phyloP scores from a whole-genome alignment of 106 monocot species.

The Allium cepa region DNA sequence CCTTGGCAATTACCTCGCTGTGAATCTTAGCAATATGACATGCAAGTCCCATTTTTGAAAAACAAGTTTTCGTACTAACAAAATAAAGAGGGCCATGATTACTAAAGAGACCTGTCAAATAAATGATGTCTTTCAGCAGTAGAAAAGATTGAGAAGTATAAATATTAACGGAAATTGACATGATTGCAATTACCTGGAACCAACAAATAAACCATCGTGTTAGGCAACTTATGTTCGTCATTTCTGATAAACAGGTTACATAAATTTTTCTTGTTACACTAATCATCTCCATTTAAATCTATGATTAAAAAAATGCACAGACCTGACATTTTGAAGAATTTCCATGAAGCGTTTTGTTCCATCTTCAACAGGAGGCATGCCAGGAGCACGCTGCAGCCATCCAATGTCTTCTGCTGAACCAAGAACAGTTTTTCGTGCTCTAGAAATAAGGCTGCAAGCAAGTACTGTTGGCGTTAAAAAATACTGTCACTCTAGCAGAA shows the following conservation, averaged over 20 bases:
- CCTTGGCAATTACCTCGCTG: slow-evolving; percentile 59
- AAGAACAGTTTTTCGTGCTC: slow-evolving; percentile 75
- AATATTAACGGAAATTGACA: neutral
- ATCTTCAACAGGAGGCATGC: slow-evolving; percentile 77
- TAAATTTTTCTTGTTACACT: neutral
- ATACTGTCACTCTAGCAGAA: no score
- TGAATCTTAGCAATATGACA: slow-evolving; percentile 99
- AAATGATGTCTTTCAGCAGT: neutral
- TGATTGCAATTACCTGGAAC: slow-evolving; percentile 68
- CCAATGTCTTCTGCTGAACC: slow-evolving; percentile 93
- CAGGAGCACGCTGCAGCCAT: slow-evolving; percentile 63
- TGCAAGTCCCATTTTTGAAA: slow-evolving; percentile 93
- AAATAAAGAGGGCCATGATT: slow-evolving; percentile 95
- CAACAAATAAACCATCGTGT: slow-evolving; percentile 85
- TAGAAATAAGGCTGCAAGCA: slow-evolving; percentile 57
- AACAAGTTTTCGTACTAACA: slow-evolving; percentile 76
- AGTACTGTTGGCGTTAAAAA: neutral
- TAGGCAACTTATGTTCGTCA: slow-evolving; percentile 75
- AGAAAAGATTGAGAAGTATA: neutral
- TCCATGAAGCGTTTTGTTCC: slow-evolving; percentile 64
- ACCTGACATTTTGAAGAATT: slow-evolving; percentile 75
- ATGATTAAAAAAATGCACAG: neutral
- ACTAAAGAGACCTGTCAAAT: slow-evolving; percentile 80
- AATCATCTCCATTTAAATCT: neutral
- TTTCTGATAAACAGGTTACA: slow-evolving; percentile 35